Conservation (phyloP, 2,329 filamentous ascomycete species). For the Verticillium tricorpus region DNA sequence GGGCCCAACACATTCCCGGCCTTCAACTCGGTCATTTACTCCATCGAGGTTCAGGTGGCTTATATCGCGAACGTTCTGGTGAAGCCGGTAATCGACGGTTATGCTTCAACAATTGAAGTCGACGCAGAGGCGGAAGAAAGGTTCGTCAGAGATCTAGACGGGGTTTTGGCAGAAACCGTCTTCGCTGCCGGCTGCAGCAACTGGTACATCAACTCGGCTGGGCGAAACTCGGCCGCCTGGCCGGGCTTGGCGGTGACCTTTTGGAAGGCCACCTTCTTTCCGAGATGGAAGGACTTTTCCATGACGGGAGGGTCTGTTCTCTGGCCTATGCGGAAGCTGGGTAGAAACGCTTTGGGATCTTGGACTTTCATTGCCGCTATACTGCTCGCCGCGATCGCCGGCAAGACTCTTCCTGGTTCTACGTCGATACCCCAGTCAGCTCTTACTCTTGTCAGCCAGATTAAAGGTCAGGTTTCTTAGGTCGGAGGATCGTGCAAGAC, state of each 20-base stretch:
- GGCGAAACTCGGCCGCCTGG: slow-evolving; percentile 32
- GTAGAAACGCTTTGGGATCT: not conserved
- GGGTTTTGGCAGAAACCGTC: slow-evolving; percentile 24
- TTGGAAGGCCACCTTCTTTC: slow-evolving; percentile 18
- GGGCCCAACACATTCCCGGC: slow-evolving; percentile 23
- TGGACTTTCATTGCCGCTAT: not conserved
- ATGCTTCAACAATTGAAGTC: slow-evolving; percentile 27
- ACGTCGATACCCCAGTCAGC: not conserved
- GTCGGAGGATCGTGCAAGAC: too few species aligned
- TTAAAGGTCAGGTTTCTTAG: not conserved
- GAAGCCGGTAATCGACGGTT: slow-evolving; percentile 22
- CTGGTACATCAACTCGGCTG: slow-evolving; percentile 34
- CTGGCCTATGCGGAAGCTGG: slow-evolving; percentile 1
- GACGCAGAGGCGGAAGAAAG: slow-evolving; percentile 25
- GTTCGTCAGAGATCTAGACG: slow-evolving; percentile 24
- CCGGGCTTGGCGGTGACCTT: slow-evolving; percentile 24
- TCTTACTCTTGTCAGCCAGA: not conserved
- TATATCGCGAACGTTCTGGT: slow-evolving; percentile 23
- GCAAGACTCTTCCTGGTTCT: not conserved
- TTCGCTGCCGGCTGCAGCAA: slow-evolving; percentile 33
- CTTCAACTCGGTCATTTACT: slow-evolving; percentile 21
- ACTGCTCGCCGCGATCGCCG: not conserved
- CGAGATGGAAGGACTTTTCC: slow-evolving; percentile 4
- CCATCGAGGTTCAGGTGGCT: slow-evolving; percentile 19
- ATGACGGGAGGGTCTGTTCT: not conserved